A percentile compares a stretch with the other conserved stretches of the same genome.
Conservation (phyloP, 78 protist genomes). For the Fonticula alba region DNA sequence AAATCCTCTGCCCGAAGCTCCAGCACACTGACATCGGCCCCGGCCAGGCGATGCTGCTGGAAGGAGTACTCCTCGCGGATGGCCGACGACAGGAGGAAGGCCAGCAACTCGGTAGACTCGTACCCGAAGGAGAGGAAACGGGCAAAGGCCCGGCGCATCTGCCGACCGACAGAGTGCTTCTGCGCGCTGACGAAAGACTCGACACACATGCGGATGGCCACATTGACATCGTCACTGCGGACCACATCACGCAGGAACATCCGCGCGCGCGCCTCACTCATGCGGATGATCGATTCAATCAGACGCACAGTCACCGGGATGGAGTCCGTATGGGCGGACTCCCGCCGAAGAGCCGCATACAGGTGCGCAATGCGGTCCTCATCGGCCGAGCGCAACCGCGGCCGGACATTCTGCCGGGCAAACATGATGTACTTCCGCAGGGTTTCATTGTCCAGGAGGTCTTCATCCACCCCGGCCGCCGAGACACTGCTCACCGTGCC, state of each 20-base stretch:
- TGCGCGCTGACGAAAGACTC: constrained; percentile 74
- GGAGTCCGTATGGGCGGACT: constrained; percentile 56
- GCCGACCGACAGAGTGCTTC: constrained; percentile 23
- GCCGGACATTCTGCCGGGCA: constrained; percentile 19
- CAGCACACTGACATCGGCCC: not conserved
- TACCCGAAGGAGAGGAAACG: constrained; percentile 31
- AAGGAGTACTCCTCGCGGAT: not conserved
- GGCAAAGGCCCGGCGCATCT: constrained; percentile 24
- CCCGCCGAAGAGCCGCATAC: constrained; percentile 73
- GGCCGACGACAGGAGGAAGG: constrained; percentile 17
- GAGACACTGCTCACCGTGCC: no score
- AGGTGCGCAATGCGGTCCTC: constrained; percentile 47
- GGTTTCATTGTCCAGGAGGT: constrained; percentile 59
- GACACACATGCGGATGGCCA: constrained; percentile 73
- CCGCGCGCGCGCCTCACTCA: constrained; percentile 89
- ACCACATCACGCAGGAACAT: constrained; percentile 84
- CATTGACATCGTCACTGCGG: constrained; percentile 57
- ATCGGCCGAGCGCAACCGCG: no score
- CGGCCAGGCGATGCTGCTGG: not conserved
- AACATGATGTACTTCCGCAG: constrained; percentile 77
- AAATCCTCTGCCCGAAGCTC: constrained; percentile 18
- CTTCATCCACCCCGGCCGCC: constrained; percentile 40
- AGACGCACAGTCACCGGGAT: constrained; percentile 80
- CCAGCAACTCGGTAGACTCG: constrained; percentile 64
- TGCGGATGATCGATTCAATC: constrained; percentile 78